Evolutionary conservation across 257 asterid species (phyloP).

Genomic region (Mentha longifolia): DNA sequence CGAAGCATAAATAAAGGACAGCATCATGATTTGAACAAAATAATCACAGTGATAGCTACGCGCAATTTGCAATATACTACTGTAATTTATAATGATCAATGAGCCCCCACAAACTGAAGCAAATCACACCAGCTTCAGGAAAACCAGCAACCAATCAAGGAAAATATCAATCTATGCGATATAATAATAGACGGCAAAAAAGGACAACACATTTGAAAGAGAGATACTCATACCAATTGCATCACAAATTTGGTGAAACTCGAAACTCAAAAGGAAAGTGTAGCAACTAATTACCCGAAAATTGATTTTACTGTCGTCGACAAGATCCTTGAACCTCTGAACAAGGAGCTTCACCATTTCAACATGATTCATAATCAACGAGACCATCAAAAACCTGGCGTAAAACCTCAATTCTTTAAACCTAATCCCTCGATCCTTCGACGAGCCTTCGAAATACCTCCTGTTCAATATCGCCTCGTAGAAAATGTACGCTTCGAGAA

Average conservation of each 20-base stretch:
- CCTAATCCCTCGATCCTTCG: constrained; percentile 77
- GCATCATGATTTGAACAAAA: constrained; percentile 18
- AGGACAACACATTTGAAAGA: neutral
- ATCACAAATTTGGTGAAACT: constrained; percentile 25
- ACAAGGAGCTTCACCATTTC: constrained; percentile 83
- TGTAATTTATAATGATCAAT: neutral
- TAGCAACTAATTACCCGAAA: constrained; percentile 64
- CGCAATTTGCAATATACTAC: neutral
- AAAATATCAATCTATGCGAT: neutral
- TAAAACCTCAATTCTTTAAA: constrained; percentile 94
- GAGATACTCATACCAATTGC: constrained; percentile 15
- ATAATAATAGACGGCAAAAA: neutral
- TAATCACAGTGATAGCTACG: constrained; percentile 3
- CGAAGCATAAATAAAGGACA: constrained; percentile 14
- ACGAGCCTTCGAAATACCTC: constrained; percentile 80
- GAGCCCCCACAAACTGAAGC: neutral
- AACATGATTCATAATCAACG: constrained; percentile 68
- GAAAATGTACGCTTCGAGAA: constrained; percentile 84
- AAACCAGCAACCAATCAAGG: constrained; percentile 6
- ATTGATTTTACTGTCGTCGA: constrained; percentile 71
- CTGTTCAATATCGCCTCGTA: constrained; percentile 89
- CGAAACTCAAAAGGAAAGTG: constrained; percentile 20
- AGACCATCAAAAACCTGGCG: constrained; percentile 90
- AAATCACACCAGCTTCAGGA: constrained; percentile 9
- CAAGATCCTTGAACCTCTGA: constrained; percentile 77